These are phyloP conservation scores for Backusella liffmaniae DNA, from an alignment of 192 early-diverging fungal genomes.

Conservation along the genomic window DNA sequence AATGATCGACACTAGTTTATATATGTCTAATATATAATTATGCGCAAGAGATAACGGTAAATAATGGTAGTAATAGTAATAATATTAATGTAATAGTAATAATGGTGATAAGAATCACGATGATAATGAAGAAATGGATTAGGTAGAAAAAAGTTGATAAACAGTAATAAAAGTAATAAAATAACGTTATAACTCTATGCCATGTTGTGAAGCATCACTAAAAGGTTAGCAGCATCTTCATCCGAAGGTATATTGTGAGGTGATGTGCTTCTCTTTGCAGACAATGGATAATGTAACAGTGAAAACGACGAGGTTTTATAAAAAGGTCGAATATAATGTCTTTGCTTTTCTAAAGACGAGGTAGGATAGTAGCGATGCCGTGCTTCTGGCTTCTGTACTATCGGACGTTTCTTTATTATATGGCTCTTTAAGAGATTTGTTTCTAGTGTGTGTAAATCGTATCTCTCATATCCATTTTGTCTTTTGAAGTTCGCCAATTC, in stretches of 20 bases:
- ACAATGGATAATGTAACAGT: neutral
- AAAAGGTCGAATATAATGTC: neutral
- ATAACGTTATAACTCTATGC: neutral
- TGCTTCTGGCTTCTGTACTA: neutral
- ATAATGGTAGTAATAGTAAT: neutral
- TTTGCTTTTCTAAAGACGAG: neutral
- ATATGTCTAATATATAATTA: slow-evolving; percentile 1
- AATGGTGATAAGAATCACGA: neutral
- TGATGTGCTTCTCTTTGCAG: slow-evolving; percentile 21
- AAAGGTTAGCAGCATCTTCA: slow-evolving; percentile 29
- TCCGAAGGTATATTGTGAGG: slow-evolving; percentile 12
- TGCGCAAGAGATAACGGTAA: neutral
- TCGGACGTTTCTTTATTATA: neutral
- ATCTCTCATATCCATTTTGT: slow-evolving; percentile 31
- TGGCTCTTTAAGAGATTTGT: neutral
- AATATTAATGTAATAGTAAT: neutral
- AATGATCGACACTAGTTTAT: slow-evolving; percentile 2
- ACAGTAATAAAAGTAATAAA: neutral
- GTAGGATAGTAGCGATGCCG: slow-evolving; percentile 23
- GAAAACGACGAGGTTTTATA: neutral
- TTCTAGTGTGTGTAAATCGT: slow-evolving; percentile 22
- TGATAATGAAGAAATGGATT: neutral
- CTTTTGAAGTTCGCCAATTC: slow-evolving; percentile 30
- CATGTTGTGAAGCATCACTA: slow-evolving; percentile 32
- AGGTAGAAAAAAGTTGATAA: neutral